Evolutionary conservation across 2,329 filamentous ascomycete genomes (phyloP), one percentile per base, ranked within the genome.

Genomic region (Orbilia quercus): DNA sequence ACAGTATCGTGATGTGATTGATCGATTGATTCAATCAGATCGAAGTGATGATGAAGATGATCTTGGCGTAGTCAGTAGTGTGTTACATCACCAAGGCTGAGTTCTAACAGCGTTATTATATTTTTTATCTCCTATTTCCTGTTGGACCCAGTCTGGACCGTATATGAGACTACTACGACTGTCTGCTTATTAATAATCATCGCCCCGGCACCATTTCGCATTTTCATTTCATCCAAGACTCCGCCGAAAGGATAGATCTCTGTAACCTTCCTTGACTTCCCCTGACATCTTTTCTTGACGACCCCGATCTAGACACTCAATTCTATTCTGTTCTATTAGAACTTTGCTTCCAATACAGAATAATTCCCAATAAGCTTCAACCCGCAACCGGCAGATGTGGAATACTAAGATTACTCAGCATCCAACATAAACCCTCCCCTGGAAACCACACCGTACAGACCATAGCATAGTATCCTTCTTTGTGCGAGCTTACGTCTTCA

Each of bases 131-230:
- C 28, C 9, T 42, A n/a, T 3, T 5, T 14, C 38, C n/a, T 5
- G 5, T 4, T 42, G 11, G 16, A 42, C 38, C 16, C 38, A 4
- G 38, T 12, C 38, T n/a, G 38, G n/a, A n/a, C 12, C 38, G 3
- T 5, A 4, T 14, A n/a, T 14, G 42, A 25, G 20, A 48, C 28
- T 14, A 48, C 44, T 47, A 36, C 25, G 16, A 12, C 7, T 47
- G n/a, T 53, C 40, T 64, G 59, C 59, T 64, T 64, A 64, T 53
- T 64, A 64, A 64, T 64, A 53, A 31, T 31, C 45, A 36, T 38
- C 28, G 47, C 59, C 22, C 20, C 16, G 9, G 44, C 42, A 42
- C 14, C 44, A 48, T 31, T 50, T 47, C 31, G n/a, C 11, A 28
- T 50, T 50, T 25, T 31, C 28, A 20, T 45, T 45, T 9, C 45